Conservation (phyloP, 108 stramenopile species). For the Cyclostephanos tholiformis region DNA sequence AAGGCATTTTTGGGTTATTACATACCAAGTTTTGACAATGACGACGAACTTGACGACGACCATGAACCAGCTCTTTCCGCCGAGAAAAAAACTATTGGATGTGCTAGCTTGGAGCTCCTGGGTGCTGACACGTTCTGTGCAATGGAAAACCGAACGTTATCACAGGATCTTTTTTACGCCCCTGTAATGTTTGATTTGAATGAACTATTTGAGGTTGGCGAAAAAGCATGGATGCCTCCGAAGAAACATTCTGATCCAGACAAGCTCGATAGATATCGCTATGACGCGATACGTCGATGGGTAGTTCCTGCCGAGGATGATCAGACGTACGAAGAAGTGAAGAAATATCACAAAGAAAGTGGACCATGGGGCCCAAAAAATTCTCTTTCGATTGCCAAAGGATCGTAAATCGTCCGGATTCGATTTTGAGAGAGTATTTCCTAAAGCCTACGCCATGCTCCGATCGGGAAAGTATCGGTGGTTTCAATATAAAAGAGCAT, state of each 20-base stretch:
- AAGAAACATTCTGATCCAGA: conserved; percentile 23
- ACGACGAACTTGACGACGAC: background rate
- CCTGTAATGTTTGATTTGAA: conserved; percentile 27
- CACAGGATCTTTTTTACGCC: conserved; percentile 25
- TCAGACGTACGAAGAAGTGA: conserved; percentile 9
- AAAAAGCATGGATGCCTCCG: conserved; percentile 40
- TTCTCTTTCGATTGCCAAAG: conserved; percentile 24
- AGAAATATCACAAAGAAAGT: conserved; percentile 1
- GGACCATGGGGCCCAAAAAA: conserved; percentile 15
- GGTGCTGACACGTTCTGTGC: conserved; percentile 15
- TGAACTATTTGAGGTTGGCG: conserved; percentile 30
- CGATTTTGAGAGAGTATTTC: conserved; percentile 39
- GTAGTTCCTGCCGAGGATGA: conserved; percentile 16
- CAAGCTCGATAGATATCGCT: conserved; percentile 15
- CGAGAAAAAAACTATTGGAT: conserved; percentile 19
- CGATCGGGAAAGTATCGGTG: conserved; percentile 36
- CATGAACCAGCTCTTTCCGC: background rate
- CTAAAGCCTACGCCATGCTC: conserved; percentile 43
- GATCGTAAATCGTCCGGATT: conserved; percentile 20
- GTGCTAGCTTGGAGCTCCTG: conserved; percentile 11
- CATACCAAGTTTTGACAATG: conserved; percentile 15
- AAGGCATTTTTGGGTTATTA: conserved; percentile 48
- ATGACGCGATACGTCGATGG: conserved; percentile 33
- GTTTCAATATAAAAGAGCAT: conserved; percentile 40
- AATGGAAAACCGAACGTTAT: conserved; percentile 34